A percentile compares a stretch with the other conserved stretches of the same genome.
phyloP scores from a whole-genome alignment of 1,284 basidiomycete genomes.

The Mycosarcoma maydis region DNA sequence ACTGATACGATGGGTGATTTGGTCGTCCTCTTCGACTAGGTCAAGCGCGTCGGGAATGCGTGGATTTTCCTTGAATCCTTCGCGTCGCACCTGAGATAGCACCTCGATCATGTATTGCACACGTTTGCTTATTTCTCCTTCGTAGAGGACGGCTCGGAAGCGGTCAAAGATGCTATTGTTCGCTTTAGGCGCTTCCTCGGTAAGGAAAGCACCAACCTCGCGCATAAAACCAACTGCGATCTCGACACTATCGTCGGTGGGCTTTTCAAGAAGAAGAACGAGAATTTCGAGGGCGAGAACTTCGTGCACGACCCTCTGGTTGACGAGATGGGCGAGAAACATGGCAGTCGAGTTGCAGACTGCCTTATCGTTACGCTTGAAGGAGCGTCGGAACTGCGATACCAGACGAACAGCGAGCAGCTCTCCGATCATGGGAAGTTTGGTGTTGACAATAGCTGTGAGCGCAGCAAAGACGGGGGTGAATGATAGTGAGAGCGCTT shows the following conservation, averaged over 20 bases:
- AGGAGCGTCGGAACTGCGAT: slow-evolving; percentile 92
- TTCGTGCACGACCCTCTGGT: slow-evolving; percentile 93
- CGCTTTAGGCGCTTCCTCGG: slow-evolving; percentile 92
- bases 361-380: slow-evolving; percentile 98
- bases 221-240: slow-evolving; percentile 97
- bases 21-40: slow-evolving; percentile 90
- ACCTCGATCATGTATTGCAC: slow-evolving; percentile 99
- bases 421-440: slow-evolving; percentile 95
- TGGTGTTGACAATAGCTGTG: slow-evolving; percentile 94
- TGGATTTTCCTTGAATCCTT: slow-evolving; percentile 98
- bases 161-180: slow-evolving; percentile 93
- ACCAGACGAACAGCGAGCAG: slow-evolving; percentile 86
- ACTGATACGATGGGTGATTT: slow-evolving; percentile 91
- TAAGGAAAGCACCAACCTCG: slow-evolving; percentile 93
- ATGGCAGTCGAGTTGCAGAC: slow-evolving; percentile 93
- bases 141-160: slow-evolving; percentile 94
- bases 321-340: slow-evolving; percentile 96
- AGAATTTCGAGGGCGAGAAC: slow-evolving; percentile 94
- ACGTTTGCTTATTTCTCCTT: slow-evolving; percentile 91
- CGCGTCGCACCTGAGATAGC: slow-evolving; percentile 78
- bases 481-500: slow-evolving; percentile 93
- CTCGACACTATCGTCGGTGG: slow-evolving; percentile 97
- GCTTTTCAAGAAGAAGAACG: slow-evolving; percentile 89
- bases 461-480: slow-evolving; percentile 96
- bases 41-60: slow-evolving; percentile 91